phyloP scores from a whole-genome alignment of 2,329 filamentous ascomycete genomes.

The Apiospora hydei region DNA sequence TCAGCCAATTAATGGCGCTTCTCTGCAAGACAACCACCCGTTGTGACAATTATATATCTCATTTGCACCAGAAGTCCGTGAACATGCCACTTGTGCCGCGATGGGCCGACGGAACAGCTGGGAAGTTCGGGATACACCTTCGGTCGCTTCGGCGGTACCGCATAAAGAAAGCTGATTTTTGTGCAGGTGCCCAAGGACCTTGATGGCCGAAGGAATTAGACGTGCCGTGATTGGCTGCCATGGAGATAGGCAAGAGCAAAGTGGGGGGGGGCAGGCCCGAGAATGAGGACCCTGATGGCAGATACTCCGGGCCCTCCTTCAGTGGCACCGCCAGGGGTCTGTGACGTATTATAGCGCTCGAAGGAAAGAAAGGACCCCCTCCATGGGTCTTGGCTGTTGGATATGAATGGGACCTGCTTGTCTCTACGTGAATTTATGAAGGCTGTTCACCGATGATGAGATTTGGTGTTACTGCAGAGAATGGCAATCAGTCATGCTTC shows the following conservation, averaged over 20 bases:
- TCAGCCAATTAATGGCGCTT: not conserved
- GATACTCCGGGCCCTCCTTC: not conserved
- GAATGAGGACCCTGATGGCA: conserved; percentile 23
- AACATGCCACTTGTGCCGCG: conserved; percentile 9
- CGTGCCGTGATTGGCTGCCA: not conserved
- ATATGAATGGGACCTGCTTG: not conserved
- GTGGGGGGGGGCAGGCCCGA: not conserved
- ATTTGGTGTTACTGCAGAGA: not conserved
- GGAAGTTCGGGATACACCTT: not conserved
- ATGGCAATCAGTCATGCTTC: not conserved
- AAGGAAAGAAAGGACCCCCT: not conserved
- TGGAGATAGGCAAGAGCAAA: not conserved
- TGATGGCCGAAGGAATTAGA: not conserved
- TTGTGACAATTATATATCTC: not conserved
- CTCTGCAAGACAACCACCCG: not conserved
- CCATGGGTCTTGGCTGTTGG: not conserved
- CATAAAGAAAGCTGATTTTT: conserved; percentile 13
- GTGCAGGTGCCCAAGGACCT: not conserved
- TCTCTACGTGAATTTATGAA: not conserved
- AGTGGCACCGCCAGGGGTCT: conserved; percentile 2
- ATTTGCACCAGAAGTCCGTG: not conserved
- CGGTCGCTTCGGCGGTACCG: conserved; percentile 17
- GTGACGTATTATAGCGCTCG: conserved; percentile 3
- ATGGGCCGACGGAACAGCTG: not conserved
- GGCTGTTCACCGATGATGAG: not conserved